A percentile compares a stretch with the other conserved stretches of the same genome.
Evolutionary conservation across 2,329 filamentous ascomycete species (phyloP).

Genomic region (Penicillium freii): DNA sequence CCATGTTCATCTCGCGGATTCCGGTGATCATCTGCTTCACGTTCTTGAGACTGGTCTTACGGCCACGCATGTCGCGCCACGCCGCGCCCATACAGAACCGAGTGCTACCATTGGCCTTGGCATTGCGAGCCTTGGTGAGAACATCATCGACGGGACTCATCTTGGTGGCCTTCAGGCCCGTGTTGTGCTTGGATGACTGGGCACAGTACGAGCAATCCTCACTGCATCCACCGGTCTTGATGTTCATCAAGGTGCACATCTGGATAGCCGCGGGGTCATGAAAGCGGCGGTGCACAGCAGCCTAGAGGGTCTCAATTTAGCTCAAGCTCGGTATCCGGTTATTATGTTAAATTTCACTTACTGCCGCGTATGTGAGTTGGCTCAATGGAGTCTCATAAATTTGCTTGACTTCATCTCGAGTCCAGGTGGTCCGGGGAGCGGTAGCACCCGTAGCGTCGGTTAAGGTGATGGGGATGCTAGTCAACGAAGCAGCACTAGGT

Average conservation of each 20-base stretch:
- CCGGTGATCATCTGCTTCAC: constrained; percentile 83
- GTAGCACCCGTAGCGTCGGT: constrained; percentile 39
- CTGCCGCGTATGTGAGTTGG: constrained; percentile 72
- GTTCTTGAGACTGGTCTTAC: constrained; percentile 78
- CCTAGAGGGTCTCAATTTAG: constrained; percentile 49
- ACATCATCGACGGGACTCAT: constrained; percentile 78
- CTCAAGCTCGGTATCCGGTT: background rate
- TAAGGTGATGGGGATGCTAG: constrained; percentile 33
- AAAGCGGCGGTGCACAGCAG: constrained; percentile 76
- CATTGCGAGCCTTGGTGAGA: constrained; percentile 71
- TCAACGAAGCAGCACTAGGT: constrained; percentile 31
- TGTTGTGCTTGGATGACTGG: constrained; percentile 76
- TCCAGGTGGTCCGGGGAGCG: constrained; percentile 70
- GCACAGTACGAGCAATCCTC: constrained; percentile 94
- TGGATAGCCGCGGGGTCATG: constrained; percentile 81
- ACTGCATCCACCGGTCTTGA: constrained; percentile 88
- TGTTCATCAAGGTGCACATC: constrained; percentile 94
- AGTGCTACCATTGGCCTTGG: constrained; percentile 80
- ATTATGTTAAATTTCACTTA: constrained; percentile 44
- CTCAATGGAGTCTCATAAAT: constrained; percentile 81
- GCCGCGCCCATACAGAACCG: constrained; percentile 95
- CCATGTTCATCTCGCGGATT: constrained; percentile 79
- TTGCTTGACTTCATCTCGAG: constrained; percentile 73
- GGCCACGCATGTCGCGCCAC: constrained; percentile 90
- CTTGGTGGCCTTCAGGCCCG: constrained; percentile 76